These are phyloP conservation scores for Fomitopsis pinicola DNA, from an alignment of 1,284 basidiomycete species.

Conservation along the genomic window DNA sequence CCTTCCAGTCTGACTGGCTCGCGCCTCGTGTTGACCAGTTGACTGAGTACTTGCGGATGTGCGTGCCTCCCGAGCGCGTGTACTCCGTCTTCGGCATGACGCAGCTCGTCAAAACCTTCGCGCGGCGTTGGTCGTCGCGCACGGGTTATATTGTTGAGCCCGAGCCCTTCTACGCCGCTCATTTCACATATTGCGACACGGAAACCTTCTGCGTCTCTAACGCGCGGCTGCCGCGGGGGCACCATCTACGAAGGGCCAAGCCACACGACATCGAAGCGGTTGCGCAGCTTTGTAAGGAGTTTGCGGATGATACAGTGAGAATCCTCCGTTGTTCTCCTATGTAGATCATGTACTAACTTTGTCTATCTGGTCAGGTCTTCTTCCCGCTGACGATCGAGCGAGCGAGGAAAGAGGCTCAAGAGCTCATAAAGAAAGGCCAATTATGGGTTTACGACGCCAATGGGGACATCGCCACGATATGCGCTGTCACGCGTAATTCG, in stretches of 20 bases:
- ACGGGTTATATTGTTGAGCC: conserved; percentile 31
- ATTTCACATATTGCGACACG: conserved; percentile 36
- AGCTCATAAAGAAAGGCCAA: conserved; percentile 37
- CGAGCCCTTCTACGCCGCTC: conserved; percentile 42
- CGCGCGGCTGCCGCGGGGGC: conserved; percentile 23
- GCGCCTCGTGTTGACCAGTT: conserved; percentile 31
- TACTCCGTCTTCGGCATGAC: conserved; percentile 44
- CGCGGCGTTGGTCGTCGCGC: conserved; percentile 32
- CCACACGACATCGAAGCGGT: conserved; percentile 31
- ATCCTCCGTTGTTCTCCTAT: background rate
- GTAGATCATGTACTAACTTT: conserved; percentile 6
- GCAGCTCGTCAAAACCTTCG: conserved; percentile 33
- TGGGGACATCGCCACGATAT: conserved; percentile 40
- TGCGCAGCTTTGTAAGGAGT: conserved; percentile 42
- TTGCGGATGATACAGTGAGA: conserved; percentile 42
- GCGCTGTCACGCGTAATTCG: conserved; percentile 43
- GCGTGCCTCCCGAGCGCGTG: conserved; percentile 38
- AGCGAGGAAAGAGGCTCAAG: conserved; percentile 36
- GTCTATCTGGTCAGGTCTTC: conserved; percentile 23
- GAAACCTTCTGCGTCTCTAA: conserved; percentile 28
- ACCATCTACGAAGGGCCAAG: conserved; percentile 31
- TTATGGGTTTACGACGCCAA: conserved; percentile 44
- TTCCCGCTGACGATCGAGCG: conserved; percentile 33
- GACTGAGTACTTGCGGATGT: conserved; percentile 30
- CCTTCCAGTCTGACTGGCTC: conserved; percentile 32